phyloP scores from a whole-genome alignment of 2,329 filamentous ascomycete species.

The Ascochyta fabae region DNA sequence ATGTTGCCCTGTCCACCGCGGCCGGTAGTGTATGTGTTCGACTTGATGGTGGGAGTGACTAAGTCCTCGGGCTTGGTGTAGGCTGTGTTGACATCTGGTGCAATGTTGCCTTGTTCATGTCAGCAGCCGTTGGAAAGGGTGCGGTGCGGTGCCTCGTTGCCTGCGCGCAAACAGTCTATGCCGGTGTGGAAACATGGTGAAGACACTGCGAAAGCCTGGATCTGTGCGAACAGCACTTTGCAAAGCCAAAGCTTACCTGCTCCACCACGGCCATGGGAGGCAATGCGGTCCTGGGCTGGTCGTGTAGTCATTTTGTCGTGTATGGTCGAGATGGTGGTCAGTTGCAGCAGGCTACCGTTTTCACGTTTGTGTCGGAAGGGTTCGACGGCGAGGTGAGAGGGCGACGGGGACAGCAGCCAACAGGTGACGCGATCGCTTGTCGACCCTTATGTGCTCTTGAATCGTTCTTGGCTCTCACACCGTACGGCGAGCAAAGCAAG shows the following conservation, averaged over 20 bases:
- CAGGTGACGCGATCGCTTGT: conserved; percentile 17
- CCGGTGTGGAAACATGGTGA: neutral
- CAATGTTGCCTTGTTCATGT: conserved; percentile 56
- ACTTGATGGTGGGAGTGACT: conserved; percentile 82
- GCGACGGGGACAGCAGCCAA: conserved; percentile 5
- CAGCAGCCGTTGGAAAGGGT: neutral
- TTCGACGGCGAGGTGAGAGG: neutral
- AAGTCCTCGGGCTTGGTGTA: conserved; percentile 64
- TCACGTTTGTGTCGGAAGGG: conserved; percentile 4
- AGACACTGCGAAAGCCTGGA: neutral
- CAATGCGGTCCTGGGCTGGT: conserved; percentile 37
- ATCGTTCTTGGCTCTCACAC: conserved; percentile 18
- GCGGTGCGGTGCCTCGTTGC: neutral
- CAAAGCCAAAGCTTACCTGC: conserved; percentile 59
- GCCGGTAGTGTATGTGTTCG: conserved; percentile 84
- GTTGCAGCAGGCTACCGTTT: neutral
- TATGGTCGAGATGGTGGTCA: neutral
- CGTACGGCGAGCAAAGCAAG: conserved; percentile 21
- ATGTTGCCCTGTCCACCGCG: conserved; percentile 90
- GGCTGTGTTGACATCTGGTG: conserved; percentile 45
- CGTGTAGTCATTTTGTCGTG: conserved; percentile 29
- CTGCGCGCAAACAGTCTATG: neutral
- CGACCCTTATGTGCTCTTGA: conserved; percentile 17
- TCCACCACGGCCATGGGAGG: conserved; percentile 77
- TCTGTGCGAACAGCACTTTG: neutral